Base-by-base conservation (phyloP, 495 filamentous ascomycete species). In the Beverwykella pulmonaria region DNA sequence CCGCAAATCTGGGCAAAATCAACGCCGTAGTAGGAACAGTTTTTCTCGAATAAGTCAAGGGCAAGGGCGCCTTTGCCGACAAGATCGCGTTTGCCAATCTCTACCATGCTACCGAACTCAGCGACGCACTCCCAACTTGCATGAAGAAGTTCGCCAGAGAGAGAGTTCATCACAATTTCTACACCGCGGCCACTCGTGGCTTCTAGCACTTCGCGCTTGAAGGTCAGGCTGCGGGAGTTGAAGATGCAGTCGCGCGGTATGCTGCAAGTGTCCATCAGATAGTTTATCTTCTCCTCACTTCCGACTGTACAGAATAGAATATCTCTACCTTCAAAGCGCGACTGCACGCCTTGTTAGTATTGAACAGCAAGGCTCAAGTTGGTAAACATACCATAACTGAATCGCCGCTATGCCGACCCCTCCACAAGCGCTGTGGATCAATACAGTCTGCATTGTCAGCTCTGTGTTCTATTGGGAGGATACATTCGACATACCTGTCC, bases 251-350 rank as follows among this genome's bases (percentile, higher is more conserved):
- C 22, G n/a, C 26, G 17, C 14, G 56, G 39, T 3, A 67, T 4
- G 20, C 63, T 36, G 57, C 12, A 53, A 3, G 6, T 20, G 8
- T 32, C 27, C 22, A n/a, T 39, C 15, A 67, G 55, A 30, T 49
- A 61, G 17, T 29, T 27, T 5, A n/a, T n/a, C 46, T 67, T 67
- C 19, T 60, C 55, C 6, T 12, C 20, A 7, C 32, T 47, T 8
- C 57, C 63, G 17, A 53, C 63, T 8, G 46, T 67, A 30, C 44
- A 30, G 53, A 50, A 67, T 5, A 67, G 26, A 5, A 62, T 50
- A 27, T 41, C n/a, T n/a, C n/a, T n/a, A n/a, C n/a, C n/a, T n/a
- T n/a, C n/a, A n/a, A n/a, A n/a, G n/a, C n/a, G n/a, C n/a, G n/a
- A n/a, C n/a, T n/a, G n/a, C n/a, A n/a, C n/a, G n/a, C n/a, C n/a